Percentiles rank a stretch among this genome's conserved stretches.
phyloP scores from a whole-genome alignment of 139 green algal species.

The Auxenochlorella pyrenoidosa region DNA sequence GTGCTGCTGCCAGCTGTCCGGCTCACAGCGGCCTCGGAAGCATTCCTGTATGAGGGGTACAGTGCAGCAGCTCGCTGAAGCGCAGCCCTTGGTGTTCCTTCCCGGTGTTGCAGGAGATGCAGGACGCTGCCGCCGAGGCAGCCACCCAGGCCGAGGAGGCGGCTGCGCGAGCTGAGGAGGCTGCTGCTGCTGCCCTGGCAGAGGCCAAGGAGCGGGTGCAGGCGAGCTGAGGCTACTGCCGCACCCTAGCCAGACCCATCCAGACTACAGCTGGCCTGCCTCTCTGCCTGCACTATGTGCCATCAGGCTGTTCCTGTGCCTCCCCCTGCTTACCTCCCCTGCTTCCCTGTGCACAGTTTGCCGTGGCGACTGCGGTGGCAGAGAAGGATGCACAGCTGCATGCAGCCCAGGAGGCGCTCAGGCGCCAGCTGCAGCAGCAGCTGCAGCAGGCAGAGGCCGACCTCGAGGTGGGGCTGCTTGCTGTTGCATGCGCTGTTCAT shows the following conservation, averaged over 20 bases:
- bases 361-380: background rate
- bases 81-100: no score
- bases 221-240: background rate
- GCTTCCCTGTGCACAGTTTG: background rate
- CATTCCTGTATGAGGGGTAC: background rate
- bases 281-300: no score
- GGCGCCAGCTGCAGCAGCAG: conserved; percentile 29
- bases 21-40: background rate
- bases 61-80: background rate
- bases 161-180: background rate
- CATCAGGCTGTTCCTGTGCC: background rate
- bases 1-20: background rate
- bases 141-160: conserved; percentile 2
- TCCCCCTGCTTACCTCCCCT: background rate
- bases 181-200: background rate
- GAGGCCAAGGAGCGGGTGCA: conserved; percentile 31
- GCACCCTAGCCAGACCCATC: no score
- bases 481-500: background rate
- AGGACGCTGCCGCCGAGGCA: background rate
- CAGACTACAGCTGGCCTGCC: no score
- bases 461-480: background rate
- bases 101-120: conserved; percentile 16
- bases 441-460: conserved; percentile 28
- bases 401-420: conserved; percentile 12
- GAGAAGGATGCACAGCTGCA: conserved; percentile 40